phyloP scores from a whole-genome alignment of 2,329 filamentous ascomycete genomes.

The Aspergillus candidus region DNA sequence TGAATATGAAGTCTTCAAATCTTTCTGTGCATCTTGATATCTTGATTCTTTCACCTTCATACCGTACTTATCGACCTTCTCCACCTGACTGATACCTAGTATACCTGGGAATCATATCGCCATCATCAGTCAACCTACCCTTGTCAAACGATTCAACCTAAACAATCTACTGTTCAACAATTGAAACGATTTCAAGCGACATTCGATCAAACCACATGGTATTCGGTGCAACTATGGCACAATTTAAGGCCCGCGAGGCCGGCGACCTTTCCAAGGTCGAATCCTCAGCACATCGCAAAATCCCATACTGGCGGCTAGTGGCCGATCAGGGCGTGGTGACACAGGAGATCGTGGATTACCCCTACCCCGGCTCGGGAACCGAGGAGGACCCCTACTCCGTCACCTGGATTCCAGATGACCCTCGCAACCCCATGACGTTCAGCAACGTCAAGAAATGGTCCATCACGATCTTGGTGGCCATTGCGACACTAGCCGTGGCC shows the following conservation, averaged over 20 bases:
- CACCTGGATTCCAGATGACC: constrained; percentile 39
- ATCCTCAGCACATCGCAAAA: constrained; percentile 20
- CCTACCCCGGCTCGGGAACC: constrained; percentile 35
- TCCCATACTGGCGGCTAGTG: constrained; percentile 32
- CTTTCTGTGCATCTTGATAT: too few species aligned
- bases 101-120: too few species aligned
- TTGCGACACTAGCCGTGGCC: constrained; percentile 39
- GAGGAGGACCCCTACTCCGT: constrained; percentile 40
- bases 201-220: neutral
- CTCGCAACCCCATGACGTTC: constrained; percentile 38
- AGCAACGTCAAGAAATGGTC: constrained; percentile 33
- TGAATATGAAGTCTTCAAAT: too few species aligned
- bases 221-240: constrained; percentile 22
- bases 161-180: too few species aligned
- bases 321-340: constrained; percentile 29
- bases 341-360: constrained; percentile 28
- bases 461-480: constrained; percentile 33
- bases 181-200: neutral
- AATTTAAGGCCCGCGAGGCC: constrained; percentile 11
- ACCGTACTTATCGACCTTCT: too few species aligned
- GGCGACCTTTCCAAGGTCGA: constrained; percentile 24
- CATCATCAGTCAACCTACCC: too few species aligned
- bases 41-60: too few species aligned
- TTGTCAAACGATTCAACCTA: too few species aligned
- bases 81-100: too few species aligned